These are phyloP conservation scores for Berberis vulgaris DNA, from an alignment of 164 flowering plant species.

Conservation along the genomic window DNA sequence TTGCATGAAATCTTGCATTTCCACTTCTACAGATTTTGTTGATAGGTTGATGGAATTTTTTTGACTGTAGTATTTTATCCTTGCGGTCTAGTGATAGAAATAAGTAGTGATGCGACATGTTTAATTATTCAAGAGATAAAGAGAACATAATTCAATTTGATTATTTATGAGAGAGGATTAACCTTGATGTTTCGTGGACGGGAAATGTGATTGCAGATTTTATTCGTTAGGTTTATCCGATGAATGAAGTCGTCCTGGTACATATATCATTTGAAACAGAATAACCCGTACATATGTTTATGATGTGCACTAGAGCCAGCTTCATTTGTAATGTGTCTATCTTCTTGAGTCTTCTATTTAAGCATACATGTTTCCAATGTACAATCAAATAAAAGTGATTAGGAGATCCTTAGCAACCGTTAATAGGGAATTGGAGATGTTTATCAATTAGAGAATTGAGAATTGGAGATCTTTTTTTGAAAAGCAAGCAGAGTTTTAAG, in stretches of 20 bases:
- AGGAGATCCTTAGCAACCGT: too few relatives aligned
- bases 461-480: too few relatives aligned
- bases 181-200: neutral
- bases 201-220: neutral
- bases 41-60: neutral
- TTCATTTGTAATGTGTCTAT: neutral
- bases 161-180: neutral
- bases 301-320: slow-evolving; percentile 1
- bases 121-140: neutral
- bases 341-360: neutral
- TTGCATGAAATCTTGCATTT: slow-evolving; percentile 48
- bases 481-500: too few relatives aligned
- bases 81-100: neutral
- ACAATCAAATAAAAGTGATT: too few relatives aligned
- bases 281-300: neutral
- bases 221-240: neutral
- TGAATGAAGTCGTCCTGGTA: neutral
- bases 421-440: too few relatives aligned
- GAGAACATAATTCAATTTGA: neutral
- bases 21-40: slow-evolving; percentile 19
- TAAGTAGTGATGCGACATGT: neutral
- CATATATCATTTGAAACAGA: neutral
- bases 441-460: too few relatives aligned
- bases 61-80: neutral
- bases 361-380: too few relatives aligned